phyloP scores from a whole-genome alignment of 2,329 filamentous ascomycete species.

The Cucurbitaria berberidis region DNA sequence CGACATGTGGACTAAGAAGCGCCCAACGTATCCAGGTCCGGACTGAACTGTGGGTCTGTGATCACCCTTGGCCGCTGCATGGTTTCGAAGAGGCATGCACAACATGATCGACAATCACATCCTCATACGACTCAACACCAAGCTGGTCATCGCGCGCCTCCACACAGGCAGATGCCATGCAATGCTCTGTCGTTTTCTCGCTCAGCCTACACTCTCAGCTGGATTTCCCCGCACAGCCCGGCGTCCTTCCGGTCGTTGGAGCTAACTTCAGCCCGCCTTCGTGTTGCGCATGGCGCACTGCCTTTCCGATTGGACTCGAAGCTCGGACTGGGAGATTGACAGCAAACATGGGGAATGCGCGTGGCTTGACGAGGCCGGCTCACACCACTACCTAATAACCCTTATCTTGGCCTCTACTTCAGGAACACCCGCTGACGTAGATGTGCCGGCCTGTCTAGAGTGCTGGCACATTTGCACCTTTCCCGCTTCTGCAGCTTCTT shows the following conservation, averaged over 20 bases:
- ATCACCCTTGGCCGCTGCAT: background rate
- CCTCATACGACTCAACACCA: background rate
- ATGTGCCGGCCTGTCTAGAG: background rate
- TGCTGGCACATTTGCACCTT: background rate
- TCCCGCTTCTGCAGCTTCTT: background rate
- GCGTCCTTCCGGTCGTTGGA: background rate
- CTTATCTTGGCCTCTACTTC: background rate
- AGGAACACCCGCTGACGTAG: background rate
- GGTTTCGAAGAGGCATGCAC: background rate
- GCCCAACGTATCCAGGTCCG: background rate
- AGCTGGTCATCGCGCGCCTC: background rate
- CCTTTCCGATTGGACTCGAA: background rate
- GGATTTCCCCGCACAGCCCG: background rate
- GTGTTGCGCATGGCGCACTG: background rate
- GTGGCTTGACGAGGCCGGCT: background rate
- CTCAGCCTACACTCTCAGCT: background rate
- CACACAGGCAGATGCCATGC: background rate
- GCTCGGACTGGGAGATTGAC: background rate
- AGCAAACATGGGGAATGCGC: background rate
- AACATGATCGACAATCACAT: background rate
- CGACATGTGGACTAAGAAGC: background rate
- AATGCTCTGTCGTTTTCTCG: background rate
- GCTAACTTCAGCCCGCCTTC: background rate
- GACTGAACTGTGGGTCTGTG: background rate
- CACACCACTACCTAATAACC: background rate